These are phyloP conservation scores for Aspergillus pseudonomiae DNA, from an alignment of 2,329 filamentous ascomycete species.

Conservation along the genomic window DNA sequence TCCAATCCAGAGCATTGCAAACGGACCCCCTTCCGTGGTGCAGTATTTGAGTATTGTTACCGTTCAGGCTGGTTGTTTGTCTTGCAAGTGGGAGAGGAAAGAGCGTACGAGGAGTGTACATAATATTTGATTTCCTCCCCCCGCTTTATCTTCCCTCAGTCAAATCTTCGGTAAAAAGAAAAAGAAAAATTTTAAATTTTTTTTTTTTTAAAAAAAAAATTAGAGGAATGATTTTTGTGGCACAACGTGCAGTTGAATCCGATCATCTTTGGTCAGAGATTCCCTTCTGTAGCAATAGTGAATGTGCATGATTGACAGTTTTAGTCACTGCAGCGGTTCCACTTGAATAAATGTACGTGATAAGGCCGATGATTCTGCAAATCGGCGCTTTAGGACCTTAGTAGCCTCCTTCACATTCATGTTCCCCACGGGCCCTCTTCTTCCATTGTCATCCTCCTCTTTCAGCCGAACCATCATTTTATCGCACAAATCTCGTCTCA, in stretches of 20 bases:
- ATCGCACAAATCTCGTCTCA: conserved; percentile 1
- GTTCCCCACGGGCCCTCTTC: conserved; percentile 1
- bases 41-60: conserved; percentile 3
- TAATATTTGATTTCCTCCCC: not conserved
- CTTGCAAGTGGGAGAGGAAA: not conserved
- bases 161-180: not conserved
- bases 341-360: conserved; percentile 4
- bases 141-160: not conserved
- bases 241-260: not conserved
- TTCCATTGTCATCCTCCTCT: conserved; percentile 1
- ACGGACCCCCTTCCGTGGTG: not conserved
- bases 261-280: not conserved
- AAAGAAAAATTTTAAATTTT: not conserved
- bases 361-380: conserved; percentile 1
- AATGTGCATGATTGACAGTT: conserved; percentile 3
- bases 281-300: not conserved
- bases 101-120: not conserved
- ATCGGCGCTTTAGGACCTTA: conserved; percentile 3
- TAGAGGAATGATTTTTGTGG: not conserved
- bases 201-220: no score
- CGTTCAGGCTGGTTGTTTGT: not conserved
- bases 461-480: conserved; percentile 3
- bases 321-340: not conserved
- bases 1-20: conserved; percentile 2
- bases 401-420: conserved; percentile 7